phyloP scores from a whole-genome alignment of 352 stramenopile species.

The Pythium rhizo-oryzae region DNA sequence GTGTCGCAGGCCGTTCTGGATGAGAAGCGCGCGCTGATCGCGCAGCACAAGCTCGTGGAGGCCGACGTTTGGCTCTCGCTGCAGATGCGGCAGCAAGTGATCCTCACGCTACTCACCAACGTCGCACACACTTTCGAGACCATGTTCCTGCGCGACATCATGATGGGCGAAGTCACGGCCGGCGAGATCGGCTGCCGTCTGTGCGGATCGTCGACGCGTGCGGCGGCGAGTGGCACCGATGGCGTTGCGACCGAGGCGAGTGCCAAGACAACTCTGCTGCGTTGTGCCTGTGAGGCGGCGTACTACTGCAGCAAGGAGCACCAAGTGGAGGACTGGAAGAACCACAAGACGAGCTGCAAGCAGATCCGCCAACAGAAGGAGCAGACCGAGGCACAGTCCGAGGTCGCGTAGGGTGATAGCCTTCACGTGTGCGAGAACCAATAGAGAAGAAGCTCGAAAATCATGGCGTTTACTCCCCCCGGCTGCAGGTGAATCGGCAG shows the following conservation, averaged over 20 bases:
- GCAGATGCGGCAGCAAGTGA: slow-evolving; percentile 85
- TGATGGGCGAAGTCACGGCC: slow-evolving; percentile 63
- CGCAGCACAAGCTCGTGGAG: slow-evolving; percentile 76
- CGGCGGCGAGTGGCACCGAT: slow-evolving; percentile 10
- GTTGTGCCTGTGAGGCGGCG: slow-evolving; percentile 72
- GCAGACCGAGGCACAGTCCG: slow-evolving; percentile 2
- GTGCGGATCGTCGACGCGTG: slow-evolving; percentile 54
- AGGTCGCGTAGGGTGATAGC: slow-evolving; percentile 3
- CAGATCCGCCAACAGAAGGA: slow-evolving; percentile 48
- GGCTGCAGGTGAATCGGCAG: background rate
- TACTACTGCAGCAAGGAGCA: slow-evolving; percentile 88
- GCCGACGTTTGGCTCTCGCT: slow-evolving; percentile 85
- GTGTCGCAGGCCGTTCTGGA: slow-evolving; percentile 54
- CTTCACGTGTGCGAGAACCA: background rate
- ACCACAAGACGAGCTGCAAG: slow-evolving; percentile 82
- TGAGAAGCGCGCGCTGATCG: slow-evolving; percentile 68
- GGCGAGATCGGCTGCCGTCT: slow-evolving; percentile 70
- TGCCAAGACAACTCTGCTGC: slow-evolving; percentile 41
- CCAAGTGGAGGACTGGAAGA: slow-evolving; percentile 80
- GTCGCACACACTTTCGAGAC: slow-evolving; percentile 84
- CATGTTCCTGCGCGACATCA: slow-evolving; percentile 76
- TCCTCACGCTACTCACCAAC: slow-evolving; percentile 81
- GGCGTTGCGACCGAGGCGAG: background rate
- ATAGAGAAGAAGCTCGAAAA: background rate
- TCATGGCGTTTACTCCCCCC: background rate